phyloP scores from a whole-genome alignment of 768 basidiomycete species.

The Termitomyces sp. region DNA sequence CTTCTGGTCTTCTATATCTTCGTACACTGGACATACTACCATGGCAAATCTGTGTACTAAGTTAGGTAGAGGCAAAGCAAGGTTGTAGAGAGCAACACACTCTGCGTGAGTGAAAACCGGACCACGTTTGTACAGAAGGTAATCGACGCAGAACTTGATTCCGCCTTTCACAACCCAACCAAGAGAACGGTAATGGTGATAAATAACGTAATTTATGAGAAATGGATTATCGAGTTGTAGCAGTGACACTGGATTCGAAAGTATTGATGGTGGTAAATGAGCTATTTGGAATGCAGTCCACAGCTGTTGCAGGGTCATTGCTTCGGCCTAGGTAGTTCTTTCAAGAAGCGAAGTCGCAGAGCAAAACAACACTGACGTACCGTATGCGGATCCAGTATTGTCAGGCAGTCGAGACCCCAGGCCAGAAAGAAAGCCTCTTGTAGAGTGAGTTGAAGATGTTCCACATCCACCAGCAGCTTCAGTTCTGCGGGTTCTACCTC shows the following conservation, averaged over 20 bases:
- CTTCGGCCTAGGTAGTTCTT: slow-evolving; percentile 34
- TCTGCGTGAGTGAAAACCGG: slow-evolving; percentile 96
- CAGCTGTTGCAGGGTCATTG: slow-evolving; percentile 51
- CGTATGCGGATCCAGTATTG: slow-evolving; percentile 56
- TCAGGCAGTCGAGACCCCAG: slow-evolving; percentile 82
- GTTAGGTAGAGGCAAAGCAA: neutral
- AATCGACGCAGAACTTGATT: slow-evolving; percentile 96
- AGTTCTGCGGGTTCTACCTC: slow-evolving; percentile 28
- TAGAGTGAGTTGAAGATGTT: slow-evolving; percentile 87
- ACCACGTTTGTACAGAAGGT: slow-evolving; percentile 89
- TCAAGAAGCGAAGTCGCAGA: neutral
- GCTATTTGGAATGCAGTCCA: slow-evolving; percentile 61
- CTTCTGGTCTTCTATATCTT: slow-evolving; percentile 68
- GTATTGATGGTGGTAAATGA: slow-evolving; percentile 38
- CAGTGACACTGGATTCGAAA: slow-evolving; percentile 18
- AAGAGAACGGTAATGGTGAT: slow-evolving; percentile 92
- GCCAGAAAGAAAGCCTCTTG: slow-evolving; percentile 87
- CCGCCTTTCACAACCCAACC: slow-evolving; percentile 97
- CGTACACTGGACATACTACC: slow-evolving; percentile 87
- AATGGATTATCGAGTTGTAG: slow-evolving; percentile 87
- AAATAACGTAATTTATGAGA: slow-evolving; percentile 81
- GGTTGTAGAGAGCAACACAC: slow-evolving; percentile 39
- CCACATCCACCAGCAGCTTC: slow-evolving; percentile 63
- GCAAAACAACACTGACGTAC: slow-evolving; percentile 35
- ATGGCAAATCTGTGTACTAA: slow-evolving; percentile 67